These are phyloP conservation scores for Xerocomellus intermedius DNA, from an alignment of 768 basidiomycete genomes.

Conservation along the genomic window DNA sequence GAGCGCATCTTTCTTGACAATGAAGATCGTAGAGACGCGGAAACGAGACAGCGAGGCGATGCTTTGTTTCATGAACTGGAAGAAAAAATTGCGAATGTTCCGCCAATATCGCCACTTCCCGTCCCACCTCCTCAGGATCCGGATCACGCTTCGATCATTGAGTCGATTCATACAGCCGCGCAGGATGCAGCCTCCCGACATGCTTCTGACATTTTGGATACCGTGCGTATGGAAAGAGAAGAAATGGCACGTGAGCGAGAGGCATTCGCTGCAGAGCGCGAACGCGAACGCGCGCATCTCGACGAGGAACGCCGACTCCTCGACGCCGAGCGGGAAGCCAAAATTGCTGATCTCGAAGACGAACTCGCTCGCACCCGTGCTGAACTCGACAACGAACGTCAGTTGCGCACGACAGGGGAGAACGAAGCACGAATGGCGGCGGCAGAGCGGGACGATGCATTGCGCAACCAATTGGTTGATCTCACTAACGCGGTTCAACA, in stretches of 20 bases:
- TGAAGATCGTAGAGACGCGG: constrained; percentile 57
- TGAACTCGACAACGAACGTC: constrained; percentile 64
- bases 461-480: constrained; percentile 62
- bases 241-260: constrained; percentile 57
- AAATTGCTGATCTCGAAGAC: constrained; percentile 60
- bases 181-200: constrained; percentile 57
- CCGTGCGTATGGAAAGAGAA: constrained; percentile 57
- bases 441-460: constrained; percentile 56
- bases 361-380: constrained; percentile 55
- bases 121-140: constrained; percentile 17
- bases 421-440: constrained; percentile 63
- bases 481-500: constrained; percentile 73
- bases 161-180: constrained; percentile 42
- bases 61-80: constrained; percentile 27
- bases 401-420: constrained; percentile 55
- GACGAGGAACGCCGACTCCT: constrained; percentile 48
- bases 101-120: constrained; percentile 23
- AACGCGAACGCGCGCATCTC: constrained; percentile 45
- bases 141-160: constrained; percentile 35
- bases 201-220: constrained; percentile 57
- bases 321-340: constrained; percentile 50
- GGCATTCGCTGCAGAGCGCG: constrained; percentile 52
- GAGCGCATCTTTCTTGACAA: constrained; percentile 57
- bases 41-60: constrained; percentile 43
- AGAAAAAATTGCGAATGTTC: constrained; percentile 24